Conservation (phyloP, 257 asterid genomes). For the Solanum gracilifrons region DNA sequence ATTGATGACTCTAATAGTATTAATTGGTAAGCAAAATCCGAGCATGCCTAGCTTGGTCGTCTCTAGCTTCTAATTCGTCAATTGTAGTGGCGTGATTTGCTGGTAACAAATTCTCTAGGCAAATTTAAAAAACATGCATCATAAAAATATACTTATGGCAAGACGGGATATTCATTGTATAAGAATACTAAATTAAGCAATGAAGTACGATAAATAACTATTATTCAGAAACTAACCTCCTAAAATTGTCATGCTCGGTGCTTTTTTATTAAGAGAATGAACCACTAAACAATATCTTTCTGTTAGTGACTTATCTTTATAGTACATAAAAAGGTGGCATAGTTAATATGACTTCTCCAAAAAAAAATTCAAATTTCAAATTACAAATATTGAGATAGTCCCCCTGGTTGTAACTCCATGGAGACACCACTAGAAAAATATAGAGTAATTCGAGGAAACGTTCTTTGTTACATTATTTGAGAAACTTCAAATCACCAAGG, state of each 20-base stretch:
- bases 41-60: too few species aligned
- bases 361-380: not conserved
- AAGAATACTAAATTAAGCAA: not conserved
- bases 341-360: not conserved
- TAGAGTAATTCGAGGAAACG: conserved; percentile 20
- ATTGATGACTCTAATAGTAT: too few species aligned
- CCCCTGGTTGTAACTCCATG: conserved; percentile 42
- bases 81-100: too few species aligned
- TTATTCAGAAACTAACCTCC: conserved; percentile 48
- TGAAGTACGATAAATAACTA: not conserved
- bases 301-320: conserved; percentile 4
- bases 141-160: too few species aligned
- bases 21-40: too few species aligned
- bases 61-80: too few species aligned
- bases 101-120: too few species aligned
- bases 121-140: too few species aligned
- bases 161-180: too few species aligned
- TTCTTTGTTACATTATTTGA: conserved; percentile 22
- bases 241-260: conserved; percentile 52
- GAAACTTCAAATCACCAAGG: not conserved
- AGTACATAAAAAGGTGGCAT: not conserved
- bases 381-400: conserved; percentile 33
- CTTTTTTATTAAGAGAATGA: conserved; percentile 57
- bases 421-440: conserved; percentile 68
- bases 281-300: conserved; percentile 72